Evolutionary conservation across 306 rosid genomes (phyloP), one percentile per base, ranked within the genome.

Genomic region (Phaseolus lunatus): DNA sequence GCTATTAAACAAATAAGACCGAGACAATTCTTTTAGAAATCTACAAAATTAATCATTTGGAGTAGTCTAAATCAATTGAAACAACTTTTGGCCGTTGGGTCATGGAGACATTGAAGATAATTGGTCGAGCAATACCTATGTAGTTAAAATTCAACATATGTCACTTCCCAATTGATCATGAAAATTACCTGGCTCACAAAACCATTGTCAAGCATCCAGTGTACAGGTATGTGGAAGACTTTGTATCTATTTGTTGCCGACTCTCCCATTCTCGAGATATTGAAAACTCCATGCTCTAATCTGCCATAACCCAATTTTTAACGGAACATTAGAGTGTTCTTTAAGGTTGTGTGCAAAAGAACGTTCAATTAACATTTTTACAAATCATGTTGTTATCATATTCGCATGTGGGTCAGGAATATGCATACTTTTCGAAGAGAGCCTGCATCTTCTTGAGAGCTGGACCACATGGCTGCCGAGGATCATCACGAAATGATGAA

Each of bases 391-490:
- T 63, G 23, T 31, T 63, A 33, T 58, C 48, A 27, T 63, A 65
- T 56, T 45, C 48, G 26, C 43, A 74, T 68, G 63, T 33, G 62
- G 69, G 71, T 67, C 3, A 59, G 13, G 58, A 41, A 31, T 56
- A 35, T 19, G 58, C 81, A n/a, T 90, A 91, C 98, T 93, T 93
- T 72, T 93, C 98, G 1, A 91, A 77, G 77, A 93, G 75, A 80
- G 97, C 74, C 84, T 93, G 98, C 92, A 90, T 93, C 86, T 91
- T 93, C 79, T 91, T 93, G 50, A 93, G 93, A 24, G 96, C 90
- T 15, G 90, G 83, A 18, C 85, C 93, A 64, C 92, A 88, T 5
- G 89, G 96, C 78, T 93, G 98, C 24, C 94, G 89, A 39, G 90
- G 84, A 85, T 89, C 75, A 23, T 92, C 98, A 1, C 86, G 87